phyloP scores from a whole-genome alignment of 2,329 filamentous ascomycete species.

The Huntiella decipiens region DNA sequence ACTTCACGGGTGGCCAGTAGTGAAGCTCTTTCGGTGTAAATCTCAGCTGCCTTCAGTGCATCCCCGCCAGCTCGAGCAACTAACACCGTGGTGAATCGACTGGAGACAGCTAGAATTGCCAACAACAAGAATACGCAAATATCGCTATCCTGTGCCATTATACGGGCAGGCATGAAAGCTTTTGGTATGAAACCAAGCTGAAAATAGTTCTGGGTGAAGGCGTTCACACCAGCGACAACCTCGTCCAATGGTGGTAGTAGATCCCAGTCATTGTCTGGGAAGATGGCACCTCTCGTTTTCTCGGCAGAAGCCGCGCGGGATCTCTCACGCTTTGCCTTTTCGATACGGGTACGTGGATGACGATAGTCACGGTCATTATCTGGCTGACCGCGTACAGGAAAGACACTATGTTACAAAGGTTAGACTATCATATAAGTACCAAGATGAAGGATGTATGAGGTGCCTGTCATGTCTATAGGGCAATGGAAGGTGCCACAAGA shows the following conservation, averaged over 20 bases:
- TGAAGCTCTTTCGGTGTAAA: constrained; percentile 32
- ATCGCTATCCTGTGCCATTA: constrained; percentile 28
- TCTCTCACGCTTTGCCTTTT: constrained; percentile 25
- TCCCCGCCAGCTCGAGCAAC: constrained; percentile 27
- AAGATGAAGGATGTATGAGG: not conserved
- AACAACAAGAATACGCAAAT: constrained; percentile 35
- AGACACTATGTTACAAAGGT: constrained; percentile 21
- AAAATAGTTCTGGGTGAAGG: constrained; percentile 36
- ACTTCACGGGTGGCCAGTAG: constrained; percentile 29
- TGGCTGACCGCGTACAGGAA: constrained; percentile 32
- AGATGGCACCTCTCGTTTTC: not conserved
- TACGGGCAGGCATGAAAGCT: constrained; percentile 26
- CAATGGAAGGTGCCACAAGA: not conserved
- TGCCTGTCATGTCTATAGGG: not conserved
- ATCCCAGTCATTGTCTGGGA: constrained; percentile 26
- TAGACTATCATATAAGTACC: not conserved
- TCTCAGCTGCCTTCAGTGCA: constrained; percentile 31
- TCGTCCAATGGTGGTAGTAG: constrained; percentile 29
- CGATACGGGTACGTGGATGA: constrained; percentile 31
- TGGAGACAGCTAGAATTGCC: constrained; percentile 36
- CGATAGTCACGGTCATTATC: constrained; percentile 37
- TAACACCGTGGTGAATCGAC: constrained; percentile 31
- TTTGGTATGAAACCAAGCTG: constrained; percentile 41
- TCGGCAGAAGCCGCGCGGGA: not conserved
- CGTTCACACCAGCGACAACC: constrained; percentile 32